Conservation (phyloP, 192 early-diverging fungal genomes). For the Geranomyces variabilis region DNA sequence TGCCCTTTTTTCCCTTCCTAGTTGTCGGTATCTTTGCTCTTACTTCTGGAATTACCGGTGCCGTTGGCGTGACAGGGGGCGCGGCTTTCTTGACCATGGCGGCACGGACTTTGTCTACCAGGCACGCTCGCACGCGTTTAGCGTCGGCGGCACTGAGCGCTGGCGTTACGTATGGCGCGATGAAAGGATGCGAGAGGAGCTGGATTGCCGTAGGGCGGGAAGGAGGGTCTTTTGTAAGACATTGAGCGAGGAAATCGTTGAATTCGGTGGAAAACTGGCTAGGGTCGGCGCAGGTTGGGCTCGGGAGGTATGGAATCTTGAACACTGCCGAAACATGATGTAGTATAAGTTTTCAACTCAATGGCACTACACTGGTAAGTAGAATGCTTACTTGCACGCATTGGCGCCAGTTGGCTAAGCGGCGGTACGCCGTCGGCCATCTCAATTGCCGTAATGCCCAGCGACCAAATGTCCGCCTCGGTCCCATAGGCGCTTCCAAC, state of each 20-base stretch:
- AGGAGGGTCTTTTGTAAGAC: slow-evolving; percentile 38
- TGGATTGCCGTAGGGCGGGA: slow-evolving; percentile 18
- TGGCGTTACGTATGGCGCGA: slow-evolving; percentile 18
- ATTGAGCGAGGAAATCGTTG: slow-evolving; percentile 42
- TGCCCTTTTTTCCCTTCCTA: slow-evolving; percentile 25
- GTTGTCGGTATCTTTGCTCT: slow-evolving; percentile 9
- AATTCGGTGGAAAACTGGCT: slow-evolving; percentile 21
- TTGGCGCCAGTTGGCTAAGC: slow-evolving; percentile 43
- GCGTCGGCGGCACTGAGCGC: slow-evolving; percentile 5
- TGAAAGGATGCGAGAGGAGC: slow-evolving; percentile 43
- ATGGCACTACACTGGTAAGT: not conserved
- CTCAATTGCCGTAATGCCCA: slow-evolving; percentile 66
- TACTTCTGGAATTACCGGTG: not conserved
- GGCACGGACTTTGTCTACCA: slow-evolving; percentile 38
- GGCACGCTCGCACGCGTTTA: slow-evolving; percentile 9
- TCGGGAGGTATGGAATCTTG: slow-evolving; percentile 48
- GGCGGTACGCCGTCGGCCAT: slow-evolving; percentile 63
- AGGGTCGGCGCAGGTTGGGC: slow-evolving; percentile 41
- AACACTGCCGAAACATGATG: slow-evolving; percentile 37
- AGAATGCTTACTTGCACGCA: slow-evolving; percentile 31
- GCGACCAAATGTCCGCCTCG: slow-evolving; percentile 61
- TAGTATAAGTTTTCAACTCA: not conserved
- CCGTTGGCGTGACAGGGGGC: not conserved
- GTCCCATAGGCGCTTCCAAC: slow-evolving; percentile 52
- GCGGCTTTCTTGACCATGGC: slow-evolving; percentile 12